Conservation (phyloP, 1,284 basidiomycete genomes). For the Austroboletus novae-zelandiae region DNA sequence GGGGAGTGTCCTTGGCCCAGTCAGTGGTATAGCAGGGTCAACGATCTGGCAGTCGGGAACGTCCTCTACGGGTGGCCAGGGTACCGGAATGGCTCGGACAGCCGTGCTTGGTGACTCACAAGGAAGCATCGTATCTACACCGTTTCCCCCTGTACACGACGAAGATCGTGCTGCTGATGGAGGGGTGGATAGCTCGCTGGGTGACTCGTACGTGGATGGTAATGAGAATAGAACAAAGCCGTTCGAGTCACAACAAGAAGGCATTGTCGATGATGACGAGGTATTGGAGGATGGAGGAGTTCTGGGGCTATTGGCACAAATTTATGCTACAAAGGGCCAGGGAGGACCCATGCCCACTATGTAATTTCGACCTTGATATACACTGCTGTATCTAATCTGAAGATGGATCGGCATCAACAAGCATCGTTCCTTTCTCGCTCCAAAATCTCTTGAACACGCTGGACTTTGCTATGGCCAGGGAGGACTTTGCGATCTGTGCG, state of each 20-base stretch:
- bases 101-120: slow-evolving; percentile 72
- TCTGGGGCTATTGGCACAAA: slow-evolving; percentile 72
- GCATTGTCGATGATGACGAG: slow-evolving; percentile 53
- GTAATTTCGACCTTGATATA: slow-evolving; percentile 19
- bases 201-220: slow-evolving; percentile 69
- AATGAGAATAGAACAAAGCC: slow-evolving; percentile 40
- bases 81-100: slow-evolving; percentile 56
- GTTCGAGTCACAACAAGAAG: slow-evolving; percentile 41
- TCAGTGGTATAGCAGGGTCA: slow-evolving; percentile 19
- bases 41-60: slow-evolving; percentile 29
- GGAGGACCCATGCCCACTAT: slow-evolving; percentile 49
- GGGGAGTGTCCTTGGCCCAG: slow-evolving; percentile 37
- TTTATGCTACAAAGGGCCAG: slow-evolving; percentile 63
- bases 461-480: slow-evolving; percentile 68
- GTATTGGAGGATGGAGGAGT: slow-evolving; percentile 66
- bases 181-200: slow-evolving; percentile 58
- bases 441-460: slow-evolving; percentile 76
- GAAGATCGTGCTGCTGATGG: slow-evolving; percentile 52
- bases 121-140: slow-evolving; percentile 39
- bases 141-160: slow-evolving; percentile 33
- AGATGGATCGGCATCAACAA: background rate
- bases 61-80: slow-evolving; percentile 23
- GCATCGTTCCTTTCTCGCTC: slow-evolving; percentile 36
- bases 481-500: slow-evolving; percentile 68
- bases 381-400: background rate